phyloP scores from a whole-genome alignment of 2,329 filamentous ascomycete species.

The Trichophyton equinum region DNA sequence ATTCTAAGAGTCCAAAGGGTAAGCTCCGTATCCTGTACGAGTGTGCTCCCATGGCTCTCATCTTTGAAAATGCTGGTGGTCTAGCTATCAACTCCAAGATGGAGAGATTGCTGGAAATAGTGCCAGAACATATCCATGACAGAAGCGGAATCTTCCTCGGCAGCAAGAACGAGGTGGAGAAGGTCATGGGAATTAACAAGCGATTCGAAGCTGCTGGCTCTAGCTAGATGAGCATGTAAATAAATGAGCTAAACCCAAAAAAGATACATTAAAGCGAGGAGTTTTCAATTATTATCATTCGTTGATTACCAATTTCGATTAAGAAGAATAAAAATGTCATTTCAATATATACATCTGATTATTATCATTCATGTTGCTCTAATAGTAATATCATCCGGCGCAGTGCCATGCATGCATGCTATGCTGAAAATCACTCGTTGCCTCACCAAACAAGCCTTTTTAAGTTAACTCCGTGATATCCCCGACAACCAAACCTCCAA shows the following conservation, averaged over 20 bases:
- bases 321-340: not conserved
- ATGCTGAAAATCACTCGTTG: not conserved
- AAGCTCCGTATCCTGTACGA: slow-evolving; percentile 96
- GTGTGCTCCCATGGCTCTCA: slow-evolving; percentile 96
- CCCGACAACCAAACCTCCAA: not conserved
- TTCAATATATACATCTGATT: not conserved
- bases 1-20: slow-evolving; percentile 97
- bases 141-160: slow-evolving; percentile 92
- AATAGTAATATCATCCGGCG: not conserved
- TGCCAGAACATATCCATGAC: slow-evolving; percentile 89
- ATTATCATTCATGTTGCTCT: not conserved
- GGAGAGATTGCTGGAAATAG: slow-evolving; percentile 76
- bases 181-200: slow-evolving; percentile 76
- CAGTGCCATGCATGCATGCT: not conserved
- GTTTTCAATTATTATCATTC: not conserved
- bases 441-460: not conserved
- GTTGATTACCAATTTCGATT: not conserved
- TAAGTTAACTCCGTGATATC: not conserved
- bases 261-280: not conserved
- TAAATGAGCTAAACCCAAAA: not conserved
- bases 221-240: not conserved
- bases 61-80: slow-evolving; percentile 96
- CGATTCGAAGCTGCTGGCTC: slow-evolving; percentile 15
- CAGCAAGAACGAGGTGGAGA: slow-evolving; percentile 88
- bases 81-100: slow-evolving; percentile 86